Conservation (phyloP, 2,329 filamentous ascomycete species). For the Pseudogymnoascus sp. region DNA sequence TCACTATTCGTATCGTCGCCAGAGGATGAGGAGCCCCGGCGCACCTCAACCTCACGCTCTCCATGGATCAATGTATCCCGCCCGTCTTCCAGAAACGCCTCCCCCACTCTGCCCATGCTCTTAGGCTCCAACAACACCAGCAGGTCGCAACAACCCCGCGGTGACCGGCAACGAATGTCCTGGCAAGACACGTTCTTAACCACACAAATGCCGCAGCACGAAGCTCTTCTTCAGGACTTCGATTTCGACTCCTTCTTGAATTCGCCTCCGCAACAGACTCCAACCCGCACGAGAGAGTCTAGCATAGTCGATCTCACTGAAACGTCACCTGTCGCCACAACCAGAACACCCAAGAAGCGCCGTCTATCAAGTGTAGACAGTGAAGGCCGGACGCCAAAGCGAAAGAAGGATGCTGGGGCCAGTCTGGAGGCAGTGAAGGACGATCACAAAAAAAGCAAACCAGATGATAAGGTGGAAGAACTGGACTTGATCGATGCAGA, state of each 20-base stretch:
- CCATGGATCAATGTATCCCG: background rate
- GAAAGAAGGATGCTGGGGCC: background rate
- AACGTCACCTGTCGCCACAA: slow-evolving; percentile 8
- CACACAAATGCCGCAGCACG: background rate
- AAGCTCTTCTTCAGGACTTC: background rate
- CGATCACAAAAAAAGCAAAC: slow-evolving; percentile 10
- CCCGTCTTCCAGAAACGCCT: background rate
- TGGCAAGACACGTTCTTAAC: background rate
- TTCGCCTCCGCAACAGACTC: background rate
- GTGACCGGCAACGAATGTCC: background rate
- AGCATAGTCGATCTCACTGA: slow-evolving; percentile 12
- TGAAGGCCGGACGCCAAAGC: slow-evolving; percentile 14
- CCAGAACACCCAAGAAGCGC: slow-evolving; percentile 10
- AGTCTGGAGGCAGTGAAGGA: background rate
- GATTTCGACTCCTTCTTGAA: background rate
- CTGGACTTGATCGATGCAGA: slow-evolving; percentile 26
- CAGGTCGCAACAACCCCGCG: background rate
- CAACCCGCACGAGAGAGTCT: slow-evolving; percentile 1
- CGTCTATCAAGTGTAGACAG: slow-evolving; percentile 21
- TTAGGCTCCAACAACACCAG: background rate
- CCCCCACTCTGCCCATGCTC: background rate
- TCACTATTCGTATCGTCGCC: slow-evolving; percentile 5
- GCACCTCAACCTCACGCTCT: background rate
- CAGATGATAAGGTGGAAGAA: slow-evolving; percentile 16
- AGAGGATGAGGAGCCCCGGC: background rate